Evolutionary conservation across 2,329 filamentous ascomycete species (phyloP).

Genomic region (Didymella arachidicola): DNA sequence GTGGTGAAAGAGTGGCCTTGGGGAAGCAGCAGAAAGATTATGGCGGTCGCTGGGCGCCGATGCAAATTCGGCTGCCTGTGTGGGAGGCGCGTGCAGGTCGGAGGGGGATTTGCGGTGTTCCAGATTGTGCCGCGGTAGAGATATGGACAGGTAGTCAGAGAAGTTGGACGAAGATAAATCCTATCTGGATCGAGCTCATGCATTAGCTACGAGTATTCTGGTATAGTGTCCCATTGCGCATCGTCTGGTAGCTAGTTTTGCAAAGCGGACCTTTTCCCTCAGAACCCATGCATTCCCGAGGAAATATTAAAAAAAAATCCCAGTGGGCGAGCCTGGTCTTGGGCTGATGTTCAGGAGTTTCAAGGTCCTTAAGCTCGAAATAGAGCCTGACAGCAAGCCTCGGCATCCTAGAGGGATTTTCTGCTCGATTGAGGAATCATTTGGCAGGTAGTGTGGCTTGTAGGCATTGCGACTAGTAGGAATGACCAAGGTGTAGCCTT

Average conservation of each 20-base stretch:
- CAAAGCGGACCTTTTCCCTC: background rate
- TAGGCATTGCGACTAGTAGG: background rate
- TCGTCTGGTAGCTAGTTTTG: background rate
- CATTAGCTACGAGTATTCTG: background rate
- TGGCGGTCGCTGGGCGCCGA: background rate
- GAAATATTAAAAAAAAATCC: background rate
- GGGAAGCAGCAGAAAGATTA: constrained; percentile 1
- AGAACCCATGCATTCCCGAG: background rate
- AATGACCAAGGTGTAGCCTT: background rate
- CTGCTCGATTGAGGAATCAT: background rate
- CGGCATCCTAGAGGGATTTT: background rate
- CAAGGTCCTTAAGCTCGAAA: background rate
- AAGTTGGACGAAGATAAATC: background rate
- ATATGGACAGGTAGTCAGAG: background rate
- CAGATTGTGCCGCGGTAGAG: background rate
- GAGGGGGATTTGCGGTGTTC: constrained; percentile 2
- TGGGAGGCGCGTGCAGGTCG: background rate
- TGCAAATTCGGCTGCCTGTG: background rate
- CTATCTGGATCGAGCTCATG: too few relatives aligned
- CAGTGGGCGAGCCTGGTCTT: background rate
- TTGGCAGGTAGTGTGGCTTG: background rate
- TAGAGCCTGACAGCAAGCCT: background rate
- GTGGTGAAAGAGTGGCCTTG: constrained; percentile 1
- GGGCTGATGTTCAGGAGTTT: background rate
- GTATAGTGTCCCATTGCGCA: background rate